phyloP scores from a whole-genome alignment of 2,329 filamentous ascomycete species.

The Bipolaris oryzae region DNA sequence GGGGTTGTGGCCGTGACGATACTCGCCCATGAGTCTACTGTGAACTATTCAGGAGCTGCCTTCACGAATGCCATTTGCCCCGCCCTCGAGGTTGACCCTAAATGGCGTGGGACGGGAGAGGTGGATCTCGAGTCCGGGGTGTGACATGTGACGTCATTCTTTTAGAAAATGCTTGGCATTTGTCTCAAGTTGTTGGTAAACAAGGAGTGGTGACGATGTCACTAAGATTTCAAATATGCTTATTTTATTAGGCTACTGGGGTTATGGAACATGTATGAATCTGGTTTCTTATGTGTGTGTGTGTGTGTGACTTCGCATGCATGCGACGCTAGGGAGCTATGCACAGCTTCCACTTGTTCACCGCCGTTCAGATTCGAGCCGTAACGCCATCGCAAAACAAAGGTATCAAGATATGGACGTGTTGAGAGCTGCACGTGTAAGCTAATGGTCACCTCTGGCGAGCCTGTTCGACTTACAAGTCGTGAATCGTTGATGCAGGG shows the following conservation, averaged over 20 bases:
- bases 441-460: background rate
- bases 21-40: conserved; percentile 33
- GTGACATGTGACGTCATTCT: conserved; percentile 18
- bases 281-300: conserved; percentile 1
- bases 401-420: conserved; percentile 2
- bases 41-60: background rate
- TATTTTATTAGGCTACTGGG: conserved; percentile 21
- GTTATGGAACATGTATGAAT: conserved; percentile 4
- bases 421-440: background rate
- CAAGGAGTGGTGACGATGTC: background rate
- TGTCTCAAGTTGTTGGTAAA: background rate
- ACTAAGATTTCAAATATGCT: background rate
- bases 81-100: conserved; percentile 17
- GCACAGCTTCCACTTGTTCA: background rate
- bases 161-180: background rate
- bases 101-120: conserved; percentile 16
- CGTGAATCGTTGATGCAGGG: conserved; percentile 33
- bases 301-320: background rate
- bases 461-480: conserved; percentile 21
- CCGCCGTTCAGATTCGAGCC: conserved; percentile 1
- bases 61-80: conserved; percentile 15
- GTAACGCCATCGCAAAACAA: conserved; percentile 24
- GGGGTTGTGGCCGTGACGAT: conserved; percentile 21
- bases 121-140: conserved; percentile 20
- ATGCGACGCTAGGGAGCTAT: background rate